Conservation (phyloP, 345 rosid species). For the Excoecaria agallocha region DNA sequence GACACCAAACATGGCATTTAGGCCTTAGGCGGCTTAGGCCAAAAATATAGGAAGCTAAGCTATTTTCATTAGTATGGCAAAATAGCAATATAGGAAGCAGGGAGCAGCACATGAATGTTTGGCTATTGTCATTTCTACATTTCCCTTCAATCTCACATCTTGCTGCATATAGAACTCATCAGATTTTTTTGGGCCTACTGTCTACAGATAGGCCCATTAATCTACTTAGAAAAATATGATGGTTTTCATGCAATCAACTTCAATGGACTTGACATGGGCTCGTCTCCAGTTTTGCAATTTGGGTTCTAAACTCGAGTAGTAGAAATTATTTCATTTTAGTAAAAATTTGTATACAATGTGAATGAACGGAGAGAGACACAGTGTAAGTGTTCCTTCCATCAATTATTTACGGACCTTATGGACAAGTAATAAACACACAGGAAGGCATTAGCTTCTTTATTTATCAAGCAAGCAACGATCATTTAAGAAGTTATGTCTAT, state of each 20-base stretch:
- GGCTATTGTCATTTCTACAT: neutral
- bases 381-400: neutral
- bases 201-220: neutral
- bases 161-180: neutral
- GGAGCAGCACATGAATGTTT: neutral
- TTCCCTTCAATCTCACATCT: neutral
- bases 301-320: neutral
- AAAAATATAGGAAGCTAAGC: neutral
- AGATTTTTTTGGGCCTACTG: neutral
- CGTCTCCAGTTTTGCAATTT: neutral
- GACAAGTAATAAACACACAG: neutral
- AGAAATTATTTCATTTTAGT: neutral
- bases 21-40: neutral
- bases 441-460: neutral
- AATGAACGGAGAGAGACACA: neutral
- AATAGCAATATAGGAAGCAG: no score
- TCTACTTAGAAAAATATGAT: neutral
- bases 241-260: neutral
- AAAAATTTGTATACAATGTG: neutral
- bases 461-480: slow-evolving; percentile 6
- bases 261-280: neutral
- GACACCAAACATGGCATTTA: neutral
- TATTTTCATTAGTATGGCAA: neutral
- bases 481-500: slow-evolving; percentile 35
- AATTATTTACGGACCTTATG: neutral